Conservation (phyloP, 1,139 yeast species). For the Nakaseomyces uthaithaninus region DNA sequence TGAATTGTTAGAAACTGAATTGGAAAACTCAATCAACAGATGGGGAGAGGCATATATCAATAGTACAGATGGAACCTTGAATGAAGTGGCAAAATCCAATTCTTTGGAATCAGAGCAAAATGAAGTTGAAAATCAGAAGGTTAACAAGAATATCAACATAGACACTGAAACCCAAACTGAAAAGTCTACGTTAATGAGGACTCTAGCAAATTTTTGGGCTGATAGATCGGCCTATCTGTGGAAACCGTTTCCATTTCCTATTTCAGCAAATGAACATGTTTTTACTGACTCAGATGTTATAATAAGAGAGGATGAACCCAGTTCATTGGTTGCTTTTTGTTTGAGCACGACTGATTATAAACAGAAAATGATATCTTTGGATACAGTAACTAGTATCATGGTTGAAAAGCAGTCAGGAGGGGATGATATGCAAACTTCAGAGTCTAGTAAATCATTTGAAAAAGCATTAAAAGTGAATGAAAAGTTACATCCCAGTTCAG, state of each 20-base stretch:
- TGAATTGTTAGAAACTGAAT: slow-evolving; percentile 24
- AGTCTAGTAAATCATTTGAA: neutral
- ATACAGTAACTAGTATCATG: neutral
- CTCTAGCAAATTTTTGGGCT: slow-evolving; percentile 92
- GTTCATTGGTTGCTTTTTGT: slow-evolving; percentile 89
- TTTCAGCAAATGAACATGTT: slow-evolving; percentile 74
- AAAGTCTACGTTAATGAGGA: slow-evolving; percentile 67
- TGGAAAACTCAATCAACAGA: slow-evolving; percentile 27
- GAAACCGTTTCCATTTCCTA: slow-evolving; percentile 86
- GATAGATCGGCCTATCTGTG: slow-evolving; percentile 93
- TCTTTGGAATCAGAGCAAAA: neutral
- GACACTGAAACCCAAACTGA: slow-evolving; percentile 42
- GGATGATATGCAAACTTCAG: neutral
- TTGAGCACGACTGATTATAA: slow-evolving; percentile 75
- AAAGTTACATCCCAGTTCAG: neutral
- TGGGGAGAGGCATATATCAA: slow-evolving; percentile 24
- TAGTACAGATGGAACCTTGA: slow-evolving; percentile 7
- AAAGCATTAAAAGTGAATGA: neutral
- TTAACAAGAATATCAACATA: slow-evolving; percentile 15
- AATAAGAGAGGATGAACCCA: slow-evolving; percentile 94
- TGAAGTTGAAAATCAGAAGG: slow-evolving; percentile 4
- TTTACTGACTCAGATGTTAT: slow-evolving; percentile 92
- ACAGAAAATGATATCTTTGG: slow-evolving; percentile 41
- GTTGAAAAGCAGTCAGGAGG: neutral
- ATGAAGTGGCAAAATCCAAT: slow-evolving; percentile 7